phyloP scores from a whole-genome alignment of 192 early-diverging fungal genomes.

The Entomortierella lignicola region DNA sequence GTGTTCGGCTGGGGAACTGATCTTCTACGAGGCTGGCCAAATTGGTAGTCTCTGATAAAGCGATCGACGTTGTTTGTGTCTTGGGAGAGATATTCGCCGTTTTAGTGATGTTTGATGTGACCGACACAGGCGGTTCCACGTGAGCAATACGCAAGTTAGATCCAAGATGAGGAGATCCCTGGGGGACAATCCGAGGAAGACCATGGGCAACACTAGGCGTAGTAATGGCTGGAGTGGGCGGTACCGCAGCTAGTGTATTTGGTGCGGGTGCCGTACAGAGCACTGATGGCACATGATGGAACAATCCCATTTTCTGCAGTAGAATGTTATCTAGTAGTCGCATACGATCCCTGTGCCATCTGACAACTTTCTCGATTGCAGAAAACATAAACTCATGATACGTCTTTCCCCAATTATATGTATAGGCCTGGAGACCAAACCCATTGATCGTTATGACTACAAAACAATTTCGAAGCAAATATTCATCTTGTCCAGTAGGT shows the following conservation, averaged over 20 bases:
- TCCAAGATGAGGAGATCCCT: constrained; percentile 39
- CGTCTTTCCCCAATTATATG: constrained; percentile 63
- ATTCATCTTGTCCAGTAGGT: constrained; percentile 20
- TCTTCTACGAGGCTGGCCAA: constrained; percentile 48
- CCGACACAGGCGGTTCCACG: constrained; percentile 7
- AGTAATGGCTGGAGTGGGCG: neutral
- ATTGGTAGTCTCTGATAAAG: constrained; percentile 20
- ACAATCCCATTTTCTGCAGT: constrained; percentile 72
- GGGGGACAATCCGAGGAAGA: constrained; percentile 13
- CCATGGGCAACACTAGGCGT: constrained; percentile 10
- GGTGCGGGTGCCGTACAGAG: constrained; percentile 9
- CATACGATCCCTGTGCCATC: constrained; percentile 62
- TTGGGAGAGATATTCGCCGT: constrained; percentile 34
- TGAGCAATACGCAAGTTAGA: constrained; percentile 23
- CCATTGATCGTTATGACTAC: constrained; percentile 60
- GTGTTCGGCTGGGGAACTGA: constrained; percentile 43
- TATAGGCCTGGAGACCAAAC: constrained; percentile 54
- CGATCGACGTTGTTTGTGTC: constrained; percentile 3
- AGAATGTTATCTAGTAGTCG: constrained; percentile 62
- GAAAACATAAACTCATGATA: constrained; percentile 61
- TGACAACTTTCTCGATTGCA: constrained; percentile 51
- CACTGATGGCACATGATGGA: constrained; percentile 62
- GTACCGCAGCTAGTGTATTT: constrained; percentile 3
- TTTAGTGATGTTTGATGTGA: constrained; percentile 24
- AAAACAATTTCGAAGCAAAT: constrained; percentile 55